Base-by-base conservation (phyloP, 2,329 filamentous ascomycete genomes). In the Calonectria hongkongensis region DNA sequence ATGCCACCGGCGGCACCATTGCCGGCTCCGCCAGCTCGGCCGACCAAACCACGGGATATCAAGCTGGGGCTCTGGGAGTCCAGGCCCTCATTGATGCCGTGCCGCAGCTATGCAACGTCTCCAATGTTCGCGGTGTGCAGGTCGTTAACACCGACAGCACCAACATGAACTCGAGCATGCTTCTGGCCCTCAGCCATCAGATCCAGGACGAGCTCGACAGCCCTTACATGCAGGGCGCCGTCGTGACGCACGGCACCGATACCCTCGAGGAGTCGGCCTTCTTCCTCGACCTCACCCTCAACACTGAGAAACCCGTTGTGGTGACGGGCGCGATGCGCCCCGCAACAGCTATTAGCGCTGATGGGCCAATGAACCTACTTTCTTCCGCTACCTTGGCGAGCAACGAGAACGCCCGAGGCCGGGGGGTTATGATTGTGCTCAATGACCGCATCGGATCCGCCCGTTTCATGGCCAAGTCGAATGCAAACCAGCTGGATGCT, bases 241-340 rank as follows among this genome's bases (percentile, higher is more conserved):
- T 92, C 7, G 83, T 93, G 66, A 92, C 91, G 0, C 91, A 93
- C 76, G 91, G 92, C 60, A 93, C 92, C 10, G 92, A 93, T 77
- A 92, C 90, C 0, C 84, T 93, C 1, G 91, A 92, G 77, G 91
- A 93, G 81, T 88, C 89, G 0, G 89, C 90, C 10, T 92, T 92
- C 83, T 92, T 92, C 83, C 83, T 93, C 10, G 89, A 92, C 74
- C 82, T 89, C 4, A 91, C 89, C 0, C 80, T 92, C 41, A 87
- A 87, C 75, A 89, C 87, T 51, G 85, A 85, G 36, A 92, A 92
- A 80, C 91, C 91, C 0, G 85, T 93, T 6, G 86, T 92, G 4
- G 79, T 91, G 28, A 91, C 91, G 2, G 91, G 91, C 6, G 88
- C 91, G 21, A 93, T 93, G 91, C 85, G 91, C 12, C 91, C 91